Percentiles rank a stretch among this genome's conserved stretches.
Evolutionary conservation across 148 eudicot genomes (phyloP).

Genomic region (Vaccinium macrocarpon): DNA sequence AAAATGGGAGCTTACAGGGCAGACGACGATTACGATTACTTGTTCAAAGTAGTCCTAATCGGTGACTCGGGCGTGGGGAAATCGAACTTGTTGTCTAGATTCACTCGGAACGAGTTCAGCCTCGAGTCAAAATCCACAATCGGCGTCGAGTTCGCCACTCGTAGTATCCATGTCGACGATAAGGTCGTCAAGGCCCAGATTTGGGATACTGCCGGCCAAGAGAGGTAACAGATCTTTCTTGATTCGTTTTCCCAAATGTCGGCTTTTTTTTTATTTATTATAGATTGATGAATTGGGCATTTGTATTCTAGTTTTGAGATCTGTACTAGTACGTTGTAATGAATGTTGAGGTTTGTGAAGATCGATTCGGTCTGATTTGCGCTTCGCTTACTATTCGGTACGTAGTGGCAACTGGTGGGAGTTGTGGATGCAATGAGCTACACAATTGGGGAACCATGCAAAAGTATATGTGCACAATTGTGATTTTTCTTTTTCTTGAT

Average conservation of each 20-base stretch:
- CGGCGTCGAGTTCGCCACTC: conserved; percentile 56
- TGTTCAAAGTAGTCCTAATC: conserved; percentile 59
- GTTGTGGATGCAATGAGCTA: no score
- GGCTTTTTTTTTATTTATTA: no score
- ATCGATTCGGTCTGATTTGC: no score
- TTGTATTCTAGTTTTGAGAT: neutral
- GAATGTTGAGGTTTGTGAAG: no score
- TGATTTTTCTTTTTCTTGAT: no score
- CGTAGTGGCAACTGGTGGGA: neutral
- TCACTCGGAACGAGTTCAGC: conserved; percentile 56
- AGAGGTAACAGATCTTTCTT: conserved; percentile 29
- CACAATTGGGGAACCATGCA: no score
- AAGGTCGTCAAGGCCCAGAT: conserved; percentile 51
- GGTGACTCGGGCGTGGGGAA: conserved; percentile 12
- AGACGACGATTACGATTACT: conserved; percentile 62
- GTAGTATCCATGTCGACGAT: conserved; percentile 45
- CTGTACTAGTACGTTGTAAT: neutral
- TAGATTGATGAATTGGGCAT: neutral
- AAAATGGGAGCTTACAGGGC: conserved; percentile 48
- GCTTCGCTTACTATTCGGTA: neutral
- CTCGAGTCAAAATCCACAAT: conserved; percentile 58
- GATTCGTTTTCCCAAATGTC: neutral
- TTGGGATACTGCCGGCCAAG: conserved; percentile 69
- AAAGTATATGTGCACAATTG: no score
- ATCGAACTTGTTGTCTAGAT: conserved; percentile 16